These are phyloP conservation scores for Protomyces gravidus DNA, from an alignment of 1,139 yeast genomes.

Conservation along the genomic window DNA sequence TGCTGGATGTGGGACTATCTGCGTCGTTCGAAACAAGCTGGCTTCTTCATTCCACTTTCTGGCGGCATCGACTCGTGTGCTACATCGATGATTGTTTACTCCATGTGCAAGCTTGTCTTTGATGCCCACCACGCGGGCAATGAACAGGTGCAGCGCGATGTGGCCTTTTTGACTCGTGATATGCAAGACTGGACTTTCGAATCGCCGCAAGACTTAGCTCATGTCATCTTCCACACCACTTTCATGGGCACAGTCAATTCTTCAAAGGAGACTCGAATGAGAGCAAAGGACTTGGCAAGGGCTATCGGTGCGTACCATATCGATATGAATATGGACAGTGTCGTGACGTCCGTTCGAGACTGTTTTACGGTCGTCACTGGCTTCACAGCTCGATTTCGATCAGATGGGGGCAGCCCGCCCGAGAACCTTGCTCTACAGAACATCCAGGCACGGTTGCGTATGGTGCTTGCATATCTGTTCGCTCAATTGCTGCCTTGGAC, in stretches of 20 bases:
- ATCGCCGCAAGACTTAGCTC: constrained; percentile 43
- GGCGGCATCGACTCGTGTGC: constrained; percentile 99
- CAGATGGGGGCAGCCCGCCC: constrained; percentile 86
- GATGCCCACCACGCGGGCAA: constrained; percentile 60
- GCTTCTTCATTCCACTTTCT: constrained; percentile 84
- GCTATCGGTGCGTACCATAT: constrained; percentile 84
- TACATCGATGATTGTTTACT: constrained; percentile 86
- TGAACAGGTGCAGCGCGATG: constrained; percentile 60
- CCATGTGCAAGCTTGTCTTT: constrained; percentile 85
- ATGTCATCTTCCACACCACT: constrained; percentile 74
- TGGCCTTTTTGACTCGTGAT: constrained; percentile 63
- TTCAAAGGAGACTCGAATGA: constrained; percentile 71
- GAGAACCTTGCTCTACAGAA: constrained; percentile 93
- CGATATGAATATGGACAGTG: constrained; percentile 82
- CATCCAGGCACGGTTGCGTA: constrained; percentile 89
- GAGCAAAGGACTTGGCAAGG: constrained; percentile 74
- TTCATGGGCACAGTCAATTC: constrained; percentile 96
- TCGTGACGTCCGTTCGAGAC: constrained; percentile 67
- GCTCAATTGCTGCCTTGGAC: constrained; percentile 97
- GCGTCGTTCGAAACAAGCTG: constrained; percentile 82
- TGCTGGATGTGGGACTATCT: constrained; percentile 99
- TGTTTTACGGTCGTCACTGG: constrained; percentile 89
- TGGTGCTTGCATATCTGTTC: constrained; percentile 88
- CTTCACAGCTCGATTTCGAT: constrained; percentile 75
- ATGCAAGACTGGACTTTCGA: constrained; percentile 57